A percentile compares a stretch with the other conserved stretches of the same genome.
phyloP scores from a whole-genome alignment of 106 monocot genomes.

The Apostasia ramifera region DNA sequence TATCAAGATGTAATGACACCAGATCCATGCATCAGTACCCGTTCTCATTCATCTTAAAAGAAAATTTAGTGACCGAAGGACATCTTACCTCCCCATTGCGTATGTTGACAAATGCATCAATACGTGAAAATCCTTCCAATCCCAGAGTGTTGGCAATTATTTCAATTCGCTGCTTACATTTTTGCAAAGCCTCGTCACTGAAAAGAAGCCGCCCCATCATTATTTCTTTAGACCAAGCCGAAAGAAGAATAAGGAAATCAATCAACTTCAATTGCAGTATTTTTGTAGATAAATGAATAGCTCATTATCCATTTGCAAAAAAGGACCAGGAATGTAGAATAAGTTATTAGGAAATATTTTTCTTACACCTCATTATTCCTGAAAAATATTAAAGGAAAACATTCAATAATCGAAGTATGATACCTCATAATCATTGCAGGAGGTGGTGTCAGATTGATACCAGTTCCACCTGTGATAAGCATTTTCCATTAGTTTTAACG shows the following conservation, averaged over 20 bases:
- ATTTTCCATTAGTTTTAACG: not conserved
- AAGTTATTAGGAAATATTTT: not conserved
- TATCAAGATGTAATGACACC: too few species aligned
- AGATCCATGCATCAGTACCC: too few species aligned
- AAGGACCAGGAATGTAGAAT: not conserved
- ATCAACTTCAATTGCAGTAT: too few species aligned
- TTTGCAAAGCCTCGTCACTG: conserved; percentile 59
- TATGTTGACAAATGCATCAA: conserved; percentile 88
- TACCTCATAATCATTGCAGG: conserved; percentile 73
- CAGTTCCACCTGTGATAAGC: conserved; percentile 70
- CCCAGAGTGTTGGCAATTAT: conserved; percentile 60
- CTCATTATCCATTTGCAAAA: too few species aligned
- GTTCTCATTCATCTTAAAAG: not conserved
- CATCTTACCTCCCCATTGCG: conserved; percentile 64
- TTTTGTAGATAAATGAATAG: too few species aligned
- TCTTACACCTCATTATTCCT: too few species aligned
- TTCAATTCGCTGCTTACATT: conserved; percentile 70
- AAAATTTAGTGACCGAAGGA: not conserved
- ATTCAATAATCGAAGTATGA: not conserved
- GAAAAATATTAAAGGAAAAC: too few species aligned
- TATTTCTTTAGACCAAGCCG: too few species aligned
- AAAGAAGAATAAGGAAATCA: too few species aligned
- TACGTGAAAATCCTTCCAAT: conserved; percentile 88
- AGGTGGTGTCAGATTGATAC: conserved; percentile 92
- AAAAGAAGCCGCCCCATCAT: not conserved